A percentile compares a stretch with the other conserved stretches of the same genome.
These are phyloP conservation scores for Carex pumila DNA, from an alignment of 176 grass and related monocot species.

Conservation along the genomic window DNA sequence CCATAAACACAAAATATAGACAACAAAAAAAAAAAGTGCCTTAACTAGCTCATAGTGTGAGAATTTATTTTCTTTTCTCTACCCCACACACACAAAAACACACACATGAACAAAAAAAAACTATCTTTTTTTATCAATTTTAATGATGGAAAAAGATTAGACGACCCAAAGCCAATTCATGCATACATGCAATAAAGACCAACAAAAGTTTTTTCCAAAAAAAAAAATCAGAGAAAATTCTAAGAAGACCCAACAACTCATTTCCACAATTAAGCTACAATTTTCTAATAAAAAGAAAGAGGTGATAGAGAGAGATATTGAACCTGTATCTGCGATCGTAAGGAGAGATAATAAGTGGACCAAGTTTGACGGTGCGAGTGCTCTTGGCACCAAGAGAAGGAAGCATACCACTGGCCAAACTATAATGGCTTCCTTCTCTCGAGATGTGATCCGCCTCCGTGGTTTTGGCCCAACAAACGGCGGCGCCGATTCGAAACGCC, in stretches of 20 bases:
- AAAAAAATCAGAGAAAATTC: background rate
- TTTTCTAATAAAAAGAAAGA: background rate
- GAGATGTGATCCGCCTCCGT: constrained; percentile 41
- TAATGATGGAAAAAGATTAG: background rate
- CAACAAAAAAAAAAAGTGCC: no score
- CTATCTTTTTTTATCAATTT: background rate
- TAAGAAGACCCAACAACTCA: background rate
- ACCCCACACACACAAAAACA: background rate
- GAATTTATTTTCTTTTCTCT: background rate
- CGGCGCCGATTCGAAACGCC: background rate
- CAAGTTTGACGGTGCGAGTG: constrained; percentile 60
- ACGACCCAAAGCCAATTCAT: background rate
- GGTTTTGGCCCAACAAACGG: background rate
- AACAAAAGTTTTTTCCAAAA: background rate
- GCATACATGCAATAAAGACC: background rate
- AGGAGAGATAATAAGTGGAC: constrained; percentile 55
- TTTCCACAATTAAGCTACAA: background rate
- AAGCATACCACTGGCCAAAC: constrained; percentile 78
- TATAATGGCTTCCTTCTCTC: constrained; percentile 88
- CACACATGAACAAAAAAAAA: background rate
- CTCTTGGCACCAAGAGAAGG: constrained; percentile 84
- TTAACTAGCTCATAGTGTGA: background rate
- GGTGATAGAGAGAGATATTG: background rate
- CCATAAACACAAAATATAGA: no score
- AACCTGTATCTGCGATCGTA: constrained; percentile 81